Base-by-base conservation (phyloP, 176 grass and related monocot genomes). In the Calamus simplicifolius region DNA sequence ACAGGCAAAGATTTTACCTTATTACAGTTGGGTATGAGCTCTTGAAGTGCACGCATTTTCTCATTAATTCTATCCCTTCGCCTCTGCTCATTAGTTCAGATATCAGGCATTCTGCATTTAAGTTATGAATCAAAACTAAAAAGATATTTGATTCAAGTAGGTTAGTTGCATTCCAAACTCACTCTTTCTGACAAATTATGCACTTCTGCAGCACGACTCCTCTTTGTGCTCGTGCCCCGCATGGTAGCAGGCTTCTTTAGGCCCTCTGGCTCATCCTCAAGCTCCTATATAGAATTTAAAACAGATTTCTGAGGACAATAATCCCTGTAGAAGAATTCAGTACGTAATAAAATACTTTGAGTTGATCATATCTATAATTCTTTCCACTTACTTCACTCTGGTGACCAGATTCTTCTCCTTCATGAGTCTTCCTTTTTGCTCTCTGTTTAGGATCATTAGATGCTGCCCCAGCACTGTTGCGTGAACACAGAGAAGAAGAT, bases 181-280 rank as follows among this genome's bases (percentile, higher is more conserved):
- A 88, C 92, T 75, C 86, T 82, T 88, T 96, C 92, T 53, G 87
- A 90, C 58, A 96, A 80, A 81, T 90, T 96, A 63, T 96, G 92
- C 55, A 90, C 92, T 71, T 90, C 80, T 1, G 91, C 77, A 3
- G 78, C 82, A 72, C 83, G 80, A 31, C 77, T 87, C 68, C 87
- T 77, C 75, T 90, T 96, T 27, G 69, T 53, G 55, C 76, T 69
- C 62, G 60, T 77, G 48, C 54, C 55, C 56, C 58, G 69, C 23
- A 67, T 77, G 63, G 43, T n/a, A 56, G n/a, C 17, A 3, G 66
- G 59, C 18, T 62, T 80, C 73, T 51, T 72, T 59, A 72, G 50
- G 8, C 12, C 72, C 38, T 31, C 57, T 2, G 78, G 77, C 31
- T 84, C 83, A 66, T 96, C 86, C n/a, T 86, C 73, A 35, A 25